Evolutionary conservation across 345 rosid species (phyloP).

Genomic region (Eucalyptus curtisii): DNA sequence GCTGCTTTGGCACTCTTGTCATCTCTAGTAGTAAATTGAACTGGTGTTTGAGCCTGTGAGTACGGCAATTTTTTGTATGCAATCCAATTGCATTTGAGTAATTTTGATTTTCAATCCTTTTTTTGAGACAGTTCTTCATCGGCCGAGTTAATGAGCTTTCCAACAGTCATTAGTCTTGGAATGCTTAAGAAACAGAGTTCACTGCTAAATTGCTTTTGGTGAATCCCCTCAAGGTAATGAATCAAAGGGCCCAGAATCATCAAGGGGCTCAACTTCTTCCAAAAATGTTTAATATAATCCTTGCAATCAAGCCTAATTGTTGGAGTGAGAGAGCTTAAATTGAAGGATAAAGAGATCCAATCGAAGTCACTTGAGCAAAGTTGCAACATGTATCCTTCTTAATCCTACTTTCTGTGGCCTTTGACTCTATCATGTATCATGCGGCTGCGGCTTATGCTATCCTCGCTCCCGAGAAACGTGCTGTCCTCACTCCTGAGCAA

Average conservation of each 20-base stretch:
- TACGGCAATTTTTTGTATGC: background rate
- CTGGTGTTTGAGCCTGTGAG: constrained; percentile 1
- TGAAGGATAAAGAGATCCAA: background rate
- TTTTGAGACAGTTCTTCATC: background rate
- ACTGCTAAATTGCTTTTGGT: background rate
- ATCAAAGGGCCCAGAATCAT: background rate
- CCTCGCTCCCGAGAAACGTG: background rate
- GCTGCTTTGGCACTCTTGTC: constrained; percentile 61
- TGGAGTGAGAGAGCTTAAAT: background rate
- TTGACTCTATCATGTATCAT: background rate
- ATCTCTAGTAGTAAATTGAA: constrained; percentile 39
- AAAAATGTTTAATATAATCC: background rate
- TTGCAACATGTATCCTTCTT: background rate
- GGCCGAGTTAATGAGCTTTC: background rate
- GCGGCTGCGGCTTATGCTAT: background rate
- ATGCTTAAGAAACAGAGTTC: background rate
- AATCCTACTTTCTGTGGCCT: background rate
- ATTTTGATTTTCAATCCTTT: background rate
- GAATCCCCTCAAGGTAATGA: background rate
- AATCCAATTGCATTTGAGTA: background rate
- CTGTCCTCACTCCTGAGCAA: background rate
- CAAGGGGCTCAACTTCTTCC: background rate
- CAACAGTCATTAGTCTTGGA: background rate
- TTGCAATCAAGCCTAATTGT: background rate
- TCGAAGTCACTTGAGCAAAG: background rate